phyloP scores from a whole-genome alignment of 192 early-diverging fungal species.

The Coemansia sp. region DNA sequence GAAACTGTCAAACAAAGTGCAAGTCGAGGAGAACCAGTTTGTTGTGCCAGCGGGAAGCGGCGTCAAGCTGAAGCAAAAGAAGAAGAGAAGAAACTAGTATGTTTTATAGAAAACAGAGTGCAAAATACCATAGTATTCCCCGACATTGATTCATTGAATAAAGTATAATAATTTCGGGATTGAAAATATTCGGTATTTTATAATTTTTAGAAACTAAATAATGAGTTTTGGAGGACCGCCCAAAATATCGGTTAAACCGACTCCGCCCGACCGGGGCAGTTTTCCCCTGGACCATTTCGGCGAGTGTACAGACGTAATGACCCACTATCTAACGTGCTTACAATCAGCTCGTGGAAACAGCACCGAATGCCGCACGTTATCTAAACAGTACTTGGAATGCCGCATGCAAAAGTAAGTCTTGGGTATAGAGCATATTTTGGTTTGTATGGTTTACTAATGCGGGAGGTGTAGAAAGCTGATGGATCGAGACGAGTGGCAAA shows the following conservation, averaged over 20 bases:
- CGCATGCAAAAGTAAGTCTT: slow-evolving; percentile 74
- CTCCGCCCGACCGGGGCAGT: slow-evolving; percentile 82
- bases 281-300: slow-evolving; percentile 89
- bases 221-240: slow-evolving; percentile 78
- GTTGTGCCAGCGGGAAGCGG: slow-evolving; percentile 47
- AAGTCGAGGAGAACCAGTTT: slow-evolving; percentile 23
- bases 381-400: slow-evolving; percentile 81
- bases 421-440: background rate
- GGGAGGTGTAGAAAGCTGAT: slow-evolving; percentile 35
- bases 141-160: background rate
- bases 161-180: slow-evolving; percentile 10
- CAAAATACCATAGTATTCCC: slow-evolving; percentile 10
- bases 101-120: background rate
- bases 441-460: background rate
- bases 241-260: slow-evolving; percentile 60
- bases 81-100: slow-evolving; percentile 12
- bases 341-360: slow-evolving; percentile 68
- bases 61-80: slow-evolving; percentile 43
- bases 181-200: background rate
- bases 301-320: slow-evolving; percentile 79
- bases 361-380: slow-evolving; percentile 66
- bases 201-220: slow-evolving; percentile 1
- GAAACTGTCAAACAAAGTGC: slow-evolving; percentile 83
- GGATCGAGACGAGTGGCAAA: slow-evolving; percentile 53
- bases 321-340: slow-evolving; percentile 76